Percentiles rank a stretch among this genome's conserved stretches.
phyloP scores from a whole-genome alignment of 306 rosid genomes.

The Cicer pinnatifidum region DNA sequence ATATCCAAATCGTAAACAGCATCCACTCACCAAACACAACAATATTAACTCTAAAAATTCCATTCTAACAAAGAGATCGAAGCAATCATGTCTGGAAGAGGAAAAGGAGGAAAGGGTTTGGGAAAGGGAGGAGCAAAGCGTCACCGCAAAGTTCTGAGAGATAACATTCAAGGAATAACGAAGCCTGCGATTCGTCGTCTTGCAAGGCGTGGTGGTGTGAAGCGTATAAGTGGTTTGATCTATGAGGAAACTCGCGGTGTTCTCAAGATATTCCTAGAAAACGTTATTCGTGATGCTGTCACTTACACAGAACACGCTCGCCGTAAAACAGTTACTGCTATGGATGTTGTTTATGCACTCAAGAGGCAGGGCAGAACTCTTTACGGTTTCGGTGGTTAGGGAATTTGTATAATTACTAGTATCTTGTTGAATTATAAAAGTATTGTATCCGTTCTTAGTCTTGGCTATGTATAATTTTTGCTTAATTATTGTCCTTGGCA shows the following conservation, averaged over 20 bases:
- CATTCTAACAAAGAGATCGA: background rate
- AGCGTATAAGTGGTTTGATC: slow-evolving; percentile 61
- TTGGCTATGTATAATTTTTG: background rate
- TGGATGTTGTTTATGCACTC: slow-evolving; percentile 60
- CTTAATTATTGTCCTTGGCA: background rate
- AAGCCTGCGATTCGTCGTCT: slow-evolving; percentile 61
- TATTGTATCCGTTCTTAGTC: too few relatives aligned
- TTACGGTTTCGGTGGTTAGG: slow-evolving; percentile 54
- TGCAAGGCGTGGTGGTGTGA: slow-evolving; percentile 58
- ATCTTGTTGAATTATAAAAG: background rate
- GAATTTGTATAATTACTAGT: background rate
- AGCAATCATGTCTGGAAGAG: slow-evolving; percentile 55
- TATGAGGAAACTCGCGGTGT: slow-evolving; percentile 57
- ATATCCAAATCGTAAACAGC: too few relatives aligned
- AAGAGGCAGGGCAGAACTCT: slow-evolving; percentile 65
- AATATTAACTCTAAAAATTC: too few relatives aligned
- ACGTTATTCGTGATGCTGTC: slow-evolving; percentile 54
- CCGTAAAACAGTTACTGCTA: slow-evolving; percentile 56
- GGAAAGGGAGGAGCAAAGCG: slow-evolving; percentile 63
- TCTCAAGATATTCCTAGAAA: slow-evolving; percentile 55
- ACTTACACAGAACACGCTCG: slow-evolving; percentile 64
- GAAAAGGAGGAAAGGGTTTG: slow-evolving; percentile 58
- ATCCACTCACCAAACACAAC: too few relatives aligned
- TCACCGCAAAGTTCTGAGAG: slow-evolving; percentile 58
- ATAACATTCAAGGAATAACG: slow-evolving; percentile 57